Conservation (phyloP, 2,329 filamentous ascomycete species). For the Dendrostoma leiphaemia region DNA sequence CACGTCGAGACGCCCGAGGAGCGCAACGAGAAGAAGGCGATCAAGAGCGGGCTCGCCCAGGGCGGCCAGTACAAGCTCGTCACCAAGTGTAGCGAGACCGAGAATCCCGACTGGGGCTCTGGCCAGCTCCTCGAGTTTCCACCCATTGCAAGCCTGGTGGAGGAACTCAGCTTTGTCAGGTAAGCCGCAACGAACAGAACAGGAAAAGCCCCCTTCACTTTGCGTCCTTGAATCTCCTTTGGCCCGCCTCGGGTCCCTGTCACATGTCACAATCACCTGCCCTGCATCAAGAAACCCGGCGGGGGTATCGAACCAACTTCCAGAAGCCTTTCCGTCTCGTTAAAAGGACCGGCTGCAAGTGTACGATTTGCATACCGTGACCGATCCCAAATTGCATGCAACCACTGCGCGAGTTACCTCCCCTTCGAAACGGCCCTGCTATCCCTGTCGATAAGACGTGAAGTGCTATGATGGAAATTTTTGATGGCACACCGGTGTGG, state of each 20-base stretch:
- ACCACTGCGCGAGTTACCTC: neutral
- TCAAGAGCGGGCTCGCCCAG: constrained; percentile 45
- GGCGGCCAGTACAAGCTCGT: constrained; percentile 58
- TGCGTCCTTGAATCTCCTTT: constrained; percentile 6
- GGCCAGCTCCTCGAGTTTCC: constrained; percentile 56
- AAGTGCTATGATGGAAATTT: neutral
- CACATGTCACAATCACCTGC: neutral
- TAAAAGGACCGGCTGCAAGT: neutral
- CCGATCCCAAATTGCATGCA: neutral
- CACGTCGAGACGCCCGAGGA: constrained; percentile 66
- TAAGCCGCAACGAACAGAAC: constrained; percentile 40
- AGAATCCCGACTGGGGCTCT: constrained; percentile 62
- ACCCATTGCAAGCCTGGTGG: constrained; percentile 50
- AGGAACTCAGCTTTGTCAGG: constrained; percentile 72
- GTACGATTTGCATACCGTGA: neutral
- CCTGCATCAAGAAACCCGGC: neutral
- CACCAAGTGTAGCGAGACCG: constrained; percentile 53
- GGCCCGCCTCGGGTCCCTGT: constrained; percentile 3
- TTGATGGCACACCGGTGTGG: constrained; percentile 14
- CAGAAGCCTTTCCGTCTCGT: neutral
- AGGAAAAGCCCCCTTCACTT: neutral
- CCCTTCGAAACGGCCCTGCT: neutral
- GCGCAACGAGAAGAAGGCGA: constrained; percentile 33
- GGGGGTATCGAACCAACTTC: neutral
- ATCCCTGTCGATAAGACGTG: neutral